Conservation (phyloP, 2,329 filamentous ascomycete genomes). For the Aspergillus texensis region DNA sequence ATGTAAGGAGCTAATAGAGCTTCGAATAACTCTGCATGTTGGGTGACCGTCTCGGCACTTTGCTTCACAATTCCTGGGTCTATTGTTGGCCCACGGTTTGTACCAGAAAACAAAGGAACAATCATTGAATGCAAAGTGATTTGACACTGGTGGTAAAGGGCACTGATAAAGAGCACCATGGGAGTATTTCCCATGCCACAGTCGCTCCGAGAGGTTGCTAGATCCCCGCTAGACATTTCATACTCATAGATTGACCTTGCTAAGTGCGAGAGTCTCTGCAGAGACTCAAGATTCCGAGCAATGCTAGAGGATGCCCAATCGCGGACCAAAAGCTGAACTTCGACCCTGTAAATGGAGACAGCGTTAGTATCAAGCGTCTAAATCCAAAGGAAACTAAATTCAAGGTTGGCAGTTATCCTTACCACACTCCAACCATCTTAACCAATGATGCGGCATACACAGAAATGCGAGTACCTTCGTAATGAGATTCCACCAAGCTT, state of each 20-base stretch:
- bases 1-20: constrained; percentile 4
- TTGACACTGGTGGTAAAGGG: constrained; percentile 4
- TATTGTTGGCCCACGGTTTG: background rate
- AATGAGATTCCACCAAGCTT: background rate
- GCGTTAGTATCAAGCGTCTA: background rate
- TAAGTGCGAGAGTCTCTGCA: background rate
- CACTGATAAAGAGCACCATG: background rate
- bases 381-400: background rate
- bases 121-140: constrained; percentile 3
- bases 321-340: background rate
- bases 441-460: background rate
- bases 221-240: background rate
- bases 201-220: background rate
- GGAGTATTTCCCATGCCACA: background rate
- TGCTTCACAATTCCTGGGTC: background rate
- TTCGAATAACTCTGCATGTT: background rate
- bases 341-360: background rate
- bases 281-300: background rate
- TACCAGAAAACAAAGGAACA: constrained; percentile 4
- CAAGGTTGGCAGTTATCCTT: background rate
- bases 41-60: background rate
- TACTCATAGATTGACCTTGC: background rate
- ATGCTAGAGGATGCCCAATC: background rate
- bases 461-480: background rate
- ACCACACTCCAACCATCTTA: constrained; percentile 6